Conservation (phyloP, 495 filamentous ascomycete genomes). For the Aspergillus ellipticus region DNA sequence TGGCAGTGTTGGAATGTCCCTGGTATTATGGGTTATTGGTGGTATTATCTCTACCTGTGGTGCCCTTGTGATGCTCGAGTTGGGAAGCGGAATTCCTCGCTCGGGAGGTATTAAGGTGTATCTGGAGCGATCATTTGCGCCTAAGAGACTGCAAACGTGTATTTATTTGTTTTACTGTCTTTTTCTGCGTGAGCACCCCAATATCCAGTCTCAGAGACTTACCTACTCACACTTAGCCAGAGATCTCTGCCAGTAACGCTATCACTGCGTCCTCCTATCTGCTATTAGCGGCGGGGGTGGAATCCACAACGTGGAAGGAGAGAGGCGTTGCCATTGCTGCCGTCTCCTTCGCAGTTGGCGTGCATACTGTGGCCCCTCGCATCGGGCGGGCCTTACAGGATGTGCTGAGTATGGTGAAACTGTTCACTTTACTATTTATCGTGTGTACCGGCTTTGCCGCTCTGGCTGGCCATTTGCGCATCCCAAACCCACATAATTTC, state of each 20-base stretch:
- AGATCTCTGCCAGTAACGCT: conserved; percentile 28
- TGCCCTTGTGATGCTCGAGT: conserved; percentile 58
- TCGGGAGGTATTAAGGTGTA: conserved; percentile 70
- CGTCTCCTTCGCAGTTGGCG: conserved; percentile 24
- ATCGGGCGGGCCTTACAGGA: conserved; percentile 32
- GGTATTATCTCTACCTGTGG: conserved; percentile 55
- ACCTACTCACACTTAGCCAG: too few relatives aligned
- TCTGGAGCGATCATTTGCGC: conserved; percentile 50
- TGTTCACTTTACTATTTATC: conserved; percentile 39
- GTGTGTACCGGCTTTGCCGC: conserved; percentile 40
- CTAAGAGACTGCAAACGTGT: conserved; percentile 58
- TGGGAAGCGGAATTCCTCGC: conserved; percentile 62
- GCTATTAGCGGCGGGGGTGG: conserved; percentile 19
- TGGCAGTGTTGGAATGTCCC: conserved; percentile 60
- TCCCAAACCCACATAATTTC: conserved; percentile 22
- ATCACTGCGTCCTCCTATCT: conserved; percentile 24
- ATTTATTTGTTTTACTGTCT: conserved; percentile 27
- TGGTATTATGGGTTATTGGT: conserved; percentile 60
- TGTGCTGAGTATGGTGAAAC: conserved; percentile 33
- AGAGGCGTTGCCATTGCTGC: conserved; percentile 33
- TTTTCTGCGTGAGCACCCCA: conserved; percentile 10
- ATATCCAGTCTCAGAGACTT: too few relatives aligned
- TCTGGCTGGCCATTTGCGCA: conserved; percentile 25
- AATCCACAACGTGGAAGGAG: conserved; percentile 26
- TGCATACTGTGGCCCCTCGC: conserved; percentile 26